A percentile compares a stretch with the other conserved stretches of the same genome.
Evolutionary conservation across 257 asterid genomes (phyloP).

Genomic region (Sherardia arvensis): DNA sequence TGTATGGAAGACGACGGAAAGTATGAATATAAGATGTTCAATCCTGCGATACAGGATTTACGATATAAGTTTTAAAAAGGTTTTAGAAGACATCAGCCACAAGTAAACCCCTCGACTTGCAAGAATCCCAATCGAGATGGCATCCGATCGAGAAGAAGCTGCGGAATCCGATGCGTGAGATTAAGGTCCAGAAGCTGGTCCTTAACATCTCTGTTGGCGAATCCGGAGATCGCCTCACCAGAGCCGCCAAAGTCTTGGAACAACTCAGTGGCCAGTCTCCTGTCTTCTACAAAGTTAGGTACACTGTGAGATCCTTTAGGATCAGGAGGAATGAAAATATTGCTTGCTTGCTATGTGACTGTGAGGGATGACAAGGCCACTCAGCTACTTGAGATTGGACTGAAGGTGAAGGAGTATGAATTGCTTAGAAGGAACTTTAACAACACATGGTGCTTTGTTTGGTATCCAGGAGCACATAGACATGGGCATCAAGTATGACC

Average conservation of each 20-base stretch:
- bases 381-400: conserved; percentile 60
- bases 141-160: conserved; percentile 60
- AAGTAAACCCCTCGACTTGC: too few species aligned
- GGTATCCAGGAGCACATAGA: conserved; percentile 83
- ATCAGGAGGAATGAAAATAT: conserved; percentile 74
- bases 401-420: conserved; percentile 67
- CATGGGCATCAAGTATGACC: conserved; percentile 82
- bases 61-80: too few species aligned
- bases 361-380: conserved; percentile 61
- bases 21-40: too few species aligned
- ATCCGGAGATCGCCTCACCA: conserved; percentile 59
- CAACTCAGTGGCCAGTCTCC: conserved; percentile 52
- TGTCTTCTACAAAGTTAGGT: conserved; percentile 65
- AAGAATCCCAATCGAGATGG: too few species aligned
- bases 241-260: conserved; percentile 56
- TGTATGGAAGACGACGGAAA: too few species aligned
- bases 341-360: conserved; percentile 63
- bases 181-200: conserved; percentile 61
- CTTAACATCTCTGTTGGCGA: conserved; percentile 65
- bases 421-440: conserved; percentile 53
- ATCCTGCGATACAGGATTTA: too few species aligned
- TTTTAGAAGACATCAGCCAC: too few species aligned
- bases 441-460: conserved; percentile 72
- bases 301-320: conserved; percentile 67
- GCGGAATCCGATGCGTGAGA: conserved; percentile 54